phyloP scores from a whole-genome alignment of 352 stramenopile species.

The Globisporangium okanoganense region DNA sequence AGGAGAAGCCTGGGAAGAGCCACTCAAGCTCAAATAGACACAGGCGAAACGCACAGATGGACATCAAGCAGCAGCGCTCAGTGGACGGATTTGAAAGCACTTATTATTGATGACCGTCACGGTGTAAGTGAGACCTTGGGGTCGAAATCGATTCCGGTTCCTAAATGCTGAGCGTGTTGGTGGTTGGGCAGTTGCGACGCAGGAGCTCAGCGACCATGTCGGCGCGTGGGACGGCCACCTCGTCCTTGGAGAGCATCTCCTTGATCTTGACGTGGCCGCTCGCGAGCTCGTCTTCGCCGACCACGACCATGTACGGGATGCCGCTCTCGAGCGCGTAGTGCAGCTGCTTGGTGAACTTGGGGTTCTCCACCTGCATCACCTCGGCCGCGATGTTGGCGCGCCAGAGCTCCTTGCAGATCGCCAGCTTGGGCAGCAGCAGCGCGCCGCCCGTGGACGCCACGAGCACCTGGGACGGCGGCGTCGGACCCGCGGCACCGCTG shows the following conservation, averaged over 20 bases:
- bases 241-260: constrained; percentile 93
- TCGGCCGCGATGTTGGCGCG: constrained; percentile 93
- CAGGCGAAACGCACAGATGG: not conserved
- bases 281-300: constrained; percentile 95
- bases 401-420: constrained; percentile 85
- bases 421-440: constrained; percentile 58
- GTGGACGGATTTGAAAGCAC: not conserved
- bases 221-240: constrained; percentile 69
- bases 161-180: constrained; percentile 67
- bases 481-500: constrained; percentile 13
- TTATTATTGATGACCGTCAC: not conserved
- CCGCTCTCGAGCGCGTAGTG: constrained; percentile 92
- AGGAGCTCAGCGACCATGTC: constrained; percentile 76
- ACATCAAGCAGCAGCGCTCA: not conserved
- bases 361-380: constrained; percentile 94
- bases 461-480: constrained; percentile 86
- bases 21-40: not conserved
- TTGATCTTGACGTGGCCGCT: constrained; percentile 96
- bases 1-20: not conserved
- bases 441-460: constrained; percentile 89
- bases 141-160: not conserved
- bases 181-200: constrained; percentile 62
- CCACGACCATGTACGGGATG: constrained; percentile 97
- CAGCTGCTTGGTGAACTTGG: constrained; percentile 97
- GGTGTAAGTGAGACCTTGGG: not conserved